Evolutionary conservation across 2,329 filamentous ascomycete species (phyloP).

Genomic region (Calonectria pseudoreteaudii): DNA sequence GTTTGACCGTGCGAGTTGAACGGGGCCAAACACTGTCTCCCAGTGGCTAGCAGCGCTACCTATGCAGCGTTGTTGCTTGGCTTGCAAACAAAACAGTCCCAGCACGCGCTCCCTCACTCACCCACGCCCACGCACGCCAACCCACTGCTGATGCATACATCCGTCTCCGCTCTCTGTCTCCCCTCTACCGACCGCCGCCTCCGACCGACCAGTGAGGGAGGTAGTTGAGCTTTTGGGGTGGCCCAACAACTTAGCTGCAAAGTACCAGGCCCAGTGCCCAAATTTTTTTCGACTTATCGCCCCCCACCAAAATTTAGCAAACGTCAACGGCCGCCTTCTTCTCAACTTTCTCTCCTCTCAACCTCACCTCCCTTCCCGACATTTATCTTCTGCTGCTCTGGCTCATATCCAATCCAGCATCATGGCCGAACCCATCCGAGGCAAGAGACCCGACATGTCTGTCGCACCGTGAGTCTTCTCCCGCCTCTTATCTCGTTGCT

Average conservation of each 20-base stretch:
- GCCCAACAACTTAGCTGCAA: constrained; percentile 47
- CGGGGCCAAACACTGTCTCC: constrained; percentile 6
- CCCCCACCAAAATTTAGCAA: constrained; percentile 56
- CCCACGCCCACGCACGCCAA: not conserved
- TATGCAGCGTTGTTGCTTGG: not conserved
- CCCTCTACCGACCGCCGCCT: constrained; percentile 28
- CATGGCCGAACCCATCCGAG: constrained; percentile 74
- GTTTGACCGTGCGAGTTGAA: constrained; percentile 8
- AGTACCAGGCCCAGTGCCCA: constrained; percentile 47
- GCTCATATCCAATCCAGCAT: constrained; percentile 48
- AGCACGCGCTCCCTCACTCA: not conserved
- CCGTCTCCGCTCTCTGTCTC: constrained; percentile 11
- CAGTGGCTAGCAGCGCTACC: constrained; percentile 1
- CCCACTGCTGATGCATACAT: not conserved
- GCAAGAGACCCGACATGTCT: constrained; percentile 68
- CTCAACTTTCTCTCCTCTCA: constrained; percentile 50
- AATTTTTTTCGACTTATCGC: constrained; percentile 51
- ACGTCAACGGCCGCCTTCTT: constrained; percentile 49
- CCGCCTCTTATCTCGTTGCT: not conserved
- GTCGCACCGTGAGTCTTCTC: constrained; percentile 67
- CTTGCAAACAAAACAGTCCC: not conserved
- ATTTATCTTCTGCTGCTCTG: constrained; percentile 44
- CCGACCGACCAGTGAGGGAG: constrained; percentile 16
- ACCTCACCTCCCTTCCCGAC: constrained; percentile 44
- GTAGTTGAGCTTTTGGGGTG: constrained; percentile 43